These are phyloP conservation scores for Acanthamoeba triangularis DNA, from an alignment of 208 protist genomes.

Conservation along the genomic window DNA sequence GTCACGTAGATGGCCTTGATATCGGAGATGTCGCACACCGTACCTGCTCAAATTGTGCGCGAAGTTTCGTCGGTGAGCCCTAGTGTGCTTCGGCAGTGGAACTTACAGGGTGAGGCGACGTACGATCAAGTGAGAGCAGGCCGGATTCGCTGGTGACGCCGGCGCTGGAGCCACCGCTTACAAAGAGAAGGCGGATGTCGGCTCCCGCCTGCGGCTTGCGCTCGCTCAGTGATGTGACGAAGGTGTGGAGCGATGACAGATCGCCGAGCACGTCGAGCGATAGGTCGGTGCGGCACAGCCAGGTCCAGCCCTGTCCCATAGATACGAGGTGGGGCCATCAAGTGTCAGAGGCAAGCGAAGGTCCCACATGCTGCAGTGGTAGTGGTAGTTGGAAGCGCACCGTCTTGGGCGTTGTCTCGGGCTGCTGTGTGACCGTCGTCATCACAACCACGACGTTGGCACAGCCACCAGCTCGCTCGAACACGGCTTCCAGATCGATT, in stretches of 20 bases:
- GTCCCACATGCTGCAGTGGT: not conserved
- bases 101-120: not conserved
- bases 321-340: not conserved
- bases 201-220: not conserved
- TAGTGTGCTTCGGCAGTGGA: too few species aligned
- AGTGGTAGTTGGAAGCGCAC: not conserved
- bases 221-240: slow-evolving; percentile 41
- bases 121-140: not conserved
- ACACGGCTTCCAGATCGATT: not conserved
- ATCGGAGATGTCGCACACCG: not conserved
- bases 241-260: slow-evolving; percentile 2
- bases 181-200: not conserved
- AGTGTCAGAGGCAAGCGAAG: not conserved
- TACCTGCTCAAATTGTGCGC: not conserved
- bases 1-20: not conserved
- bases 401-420: not conserved
- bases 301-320: not conserved
- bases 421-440: not conserved
- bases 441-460: slow-evolving; percentile 19
- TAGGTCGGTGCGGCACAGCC: slow-evolving; percentile 15
- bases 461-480: not conserved
- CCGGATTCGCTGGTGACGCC: not conserved
- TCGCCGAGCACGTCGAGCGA: not conserved
- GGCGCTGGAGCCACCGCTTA: not conserved
- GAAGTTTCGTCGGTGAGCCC: too few species aligned